Evolutionary conservation across 768 basidiomycete genomes (phyloP), one percentile per base, ranked within the genome.

Genomic region (Macrocybe gigantea): DNA sequence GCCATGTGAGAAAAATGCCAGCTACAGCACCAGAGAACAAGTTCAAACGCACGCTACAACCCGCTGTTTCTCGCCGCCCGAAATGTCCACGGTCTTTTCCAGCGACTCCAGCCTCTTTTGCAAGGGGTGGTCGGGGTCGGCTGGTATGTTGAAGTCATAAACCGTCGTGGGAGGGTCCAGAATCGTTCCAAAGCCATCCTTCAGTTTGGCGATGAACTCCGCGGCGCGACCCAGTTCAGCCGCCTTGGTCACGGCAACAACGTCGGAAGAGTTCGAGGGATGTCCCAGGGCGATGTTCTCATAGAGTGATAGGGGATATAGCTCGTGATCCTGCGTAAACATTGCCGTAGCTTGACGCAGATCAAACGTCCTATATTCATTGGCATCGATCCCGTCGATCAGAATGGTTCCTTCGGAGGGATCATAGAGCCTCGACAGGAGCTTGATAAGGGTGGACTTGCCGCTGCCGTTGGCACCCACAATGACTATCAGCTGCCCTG

Each of bases 401-500:
- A 72, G 55, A 5, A 82, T 40, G 6, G 66, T 54, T 0, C 78
- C 80, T 0, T 63, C 59, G 0, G 66, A 65, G 0, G 72, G 68
- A 42, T 77, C 72, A 54, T 75, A 79, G 3, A 80, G 55, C 1
- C 77, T 63, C 0, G 76, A 65, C 4, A 83, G 59, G 9, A 82
- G 61, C 39, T 77, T 77, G 12, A 81, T 61, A 13, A 80, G 51
- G 0, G 78, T 77, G 3, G 75, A 73, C 51, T 80, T 80, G 1
- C 78, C 79, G 45, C 72, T 72, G 5, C 80, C 79, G 51, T 82
- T 83, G 2, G 63, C 62, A 29, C 80, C 79, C 6, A 83, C 80
- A n/a, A 83, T 64, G 33, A 81, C 73, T 12, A 77, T 72, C 9
- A 80, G 64, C 29, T 73, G 65, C 2, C 77, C 77, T 0, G 74